Base-by-base conservation (phyloP, 345 rosid genomes). In the Eucalyptus rudis region DNA sequence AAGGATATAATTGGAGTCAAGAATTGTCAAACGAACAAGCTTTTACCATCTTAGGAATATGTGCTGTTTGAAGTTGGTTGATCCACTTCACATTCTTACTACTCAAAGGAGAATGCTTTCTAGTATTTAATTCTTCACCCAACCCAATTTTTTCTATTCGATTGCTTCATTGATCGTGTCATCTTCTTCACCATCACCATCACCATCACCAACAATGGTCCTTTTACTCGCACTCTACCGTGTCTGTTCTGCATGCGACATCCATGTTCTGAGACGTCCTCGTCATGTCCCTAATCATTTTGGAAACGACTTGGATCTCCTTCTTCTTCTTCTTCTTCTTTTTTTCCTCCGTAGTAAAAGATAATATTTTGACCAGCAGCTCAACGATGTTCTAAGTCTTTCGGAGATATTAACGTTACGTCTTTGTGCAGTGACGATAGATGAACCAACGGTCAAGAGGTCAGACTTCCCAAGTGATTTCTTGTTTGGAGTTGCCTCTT, bases 401-500 rank as follows among this genome's bases (percentile, higher is more conserved):
- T 76, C 25, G 8, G 13, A 76, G 83, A 36, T 76, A 22, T 36
- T 76, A 76, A 76, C 8, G 83, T 86, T 25, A 15, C 31, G 44
- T 52, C 36, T 86, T 25, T 22, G 87, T 47, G 59, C 54, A n/a
- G 16, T 47, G 47, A 52, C 56, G 56, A 87, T 68, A n/a, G 64
- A 50, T 62, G 51, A 31, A 31, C 47, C 71, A 25, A 31, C 25
- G 40, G 44, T 90, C 49, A 91, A 59, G 86, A 92, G 93, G 91
- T 87, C 92, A 1, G 87, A 92, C 47, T 94, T 94, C 89, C 90
- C 94, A 9, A 40, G 10, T 29, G 92, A 86, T 89, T 94, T 94
- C 88, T 71, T 90, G 87, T 92, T 93, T 83, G 94, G 96, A 51
- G 91, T 64, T 3, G 85, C 92, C 7, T 90, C 93, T 87, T 31